Percentiles rank a stretch among this genome's conserved stretches.
Conservation (phyloP, 2,329 filamentous ascomycete species). For the Fusarium sororula region DNA sequence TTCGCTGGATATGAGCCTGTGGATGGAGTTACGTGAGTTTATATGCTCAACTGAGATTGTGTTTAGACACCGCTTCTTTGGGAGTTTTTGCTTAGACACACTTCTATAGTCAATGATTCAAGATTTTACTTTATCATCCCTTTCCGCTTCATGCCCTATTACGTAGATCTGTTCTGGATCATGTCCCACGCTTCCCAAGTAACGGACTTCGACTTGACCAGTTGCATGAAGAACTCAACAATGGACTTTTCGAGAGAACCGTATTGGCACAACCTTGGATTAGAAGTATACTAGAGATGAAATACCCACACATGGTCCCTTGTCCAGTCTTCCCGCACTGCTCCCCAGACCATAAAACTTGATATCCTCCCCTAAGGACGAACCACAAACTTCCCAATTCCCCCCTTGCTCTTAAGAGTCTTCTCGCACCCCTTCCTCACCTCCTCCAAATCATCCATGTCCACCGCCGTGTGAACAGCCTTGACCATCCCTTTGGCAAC, state of each 20-base stretch:
- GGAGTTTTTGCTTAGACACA: fast-evolving
- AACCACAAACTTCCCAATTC: constrained; percentile 43
- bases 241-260: background rate
- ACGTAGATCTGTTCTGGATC: background rate
- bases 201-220: background rate
- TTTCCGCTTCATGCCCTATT: background rate
- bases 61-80: background rate
- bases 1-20: background rate
- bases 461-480: constrained; percentile 52
- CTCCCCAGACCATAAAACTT: background rate
- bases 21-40: background rate
- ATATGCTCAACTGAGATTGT: background rate
- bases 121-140: background rate
- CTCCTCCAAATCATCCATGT: constrained; percentile 54
- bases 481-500: constrained; percentile 55
- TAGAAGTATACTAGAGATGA: background rate
- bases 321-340: background rate
- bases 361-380: constrained; percentile 7
- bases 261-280: background rate
- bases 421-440: constrained; percentile 53
- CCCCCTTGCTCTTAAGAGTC: constrained; percentile 44
- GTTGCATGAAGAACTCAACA: too few species aligned
- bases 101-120: background rate
- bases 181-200: background rate
- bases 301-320: background rate